Evolutionary conservation across 2,329 filamentous ascomycete species (phyloP).

Genomic region (Sporothrix brunneoviolacea): DNA sequence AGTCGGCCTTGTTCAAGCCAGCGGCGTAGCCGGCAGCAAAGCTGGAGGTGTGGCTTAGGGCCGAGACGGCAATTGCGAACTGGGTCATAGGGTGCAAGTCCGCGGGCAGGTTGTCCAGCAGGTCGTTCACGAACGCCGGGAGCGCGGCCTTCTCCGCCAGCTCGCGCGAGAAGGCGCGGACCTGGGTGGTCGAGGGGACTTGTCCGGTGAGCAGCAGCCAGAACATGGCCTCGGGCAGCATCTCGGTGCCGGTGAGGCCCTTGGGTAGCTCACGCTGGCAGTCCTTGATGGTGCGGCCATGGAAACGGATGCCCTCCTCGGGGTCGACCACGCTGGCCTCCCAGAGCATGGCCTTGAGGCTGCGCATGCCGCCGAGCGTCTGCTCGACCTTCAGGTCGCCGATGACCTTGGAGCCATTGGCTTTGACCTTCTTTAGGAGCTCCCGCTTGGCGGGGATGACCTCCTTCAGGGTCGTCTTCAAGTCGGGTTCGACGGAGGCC

Average conservation of each 20-base stretch:
- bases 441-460: constrained; percentile 89
- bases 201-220: constrained; percentile 94
- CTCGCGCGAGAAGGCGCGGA: constrained; percentile 75
- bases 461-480: constrained; percentile 79
- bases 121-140: constrained; percentile 74
- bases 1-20: constrained; percentile 89
- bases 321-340: constrained; percentile 95
- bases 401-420: constrained; percentile 71
- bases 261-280: constrained; percentile 92
- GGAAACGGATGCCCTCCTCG: constrained; percentile 96
- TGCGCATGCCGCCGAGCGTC: constrained; percentile 93
- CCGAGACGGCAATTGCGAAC: constrained; percentile 88
- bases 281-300: constrained; percentile 95
- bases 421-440: constrained; percentile 89
- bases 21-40: constrained; percentile 91
- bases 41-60: constrained; percentile 89
- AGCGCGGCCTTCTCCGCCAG: constrained; percentile 80
- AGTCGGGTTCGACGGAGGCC: constrained; percentile 71
- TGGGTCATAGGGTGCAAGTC: constrained; percentile 98
- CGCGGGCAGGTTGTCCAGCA: constrained; percentile 83
- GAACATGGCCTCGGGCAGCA: constrained; percentile 99
- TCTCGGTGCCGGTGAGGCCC: constrained; percentile 85
- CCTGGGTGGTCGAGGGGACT: constrained; percentile 75
- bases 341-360: constrained; percentile 97
- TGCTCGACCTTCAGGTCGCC: constrained; percentile 93